Evolutionary conservation across 2,329 filamentous ascomycete genomes (phyloP).

Genomic region (Myriosclerotinia duriaeana): DNA sequence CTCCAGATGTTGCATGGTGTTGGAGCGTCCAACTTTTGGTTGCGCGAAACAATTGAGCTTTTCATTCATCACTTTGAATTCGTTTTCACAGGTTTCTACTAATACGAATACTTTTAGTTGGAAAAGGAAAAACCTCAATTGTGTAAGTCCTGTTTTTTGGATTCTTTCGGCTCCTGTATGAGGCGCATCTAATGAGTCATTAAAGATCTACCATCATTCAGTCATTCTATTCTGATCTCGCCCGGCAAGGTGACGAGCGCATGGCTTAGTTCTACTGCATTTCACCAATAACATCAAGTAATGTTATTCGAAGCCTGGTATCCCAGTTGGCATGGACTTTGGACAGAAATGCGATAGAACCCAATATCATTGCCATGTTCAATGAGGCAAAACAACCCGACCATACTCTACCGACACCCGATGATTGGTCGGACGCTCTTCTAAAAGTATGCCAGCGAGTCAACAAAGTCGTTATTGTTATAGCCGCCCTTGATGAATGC

Average conservation of each 20-base stretch:
- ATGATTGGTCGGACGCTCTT: not conserved
- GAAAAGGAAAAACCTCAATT: not conserved
- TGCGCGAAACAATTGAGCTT: slow-evolving; percentile 4
- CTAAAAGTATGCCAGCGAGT: slow-evolving; percentile 2
- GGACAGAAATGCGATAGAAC: not conserved
- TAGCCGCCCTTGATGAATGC: slow-evolving; percentile 11
- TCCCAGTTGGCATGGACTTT: slow-evolving; percentile 10
- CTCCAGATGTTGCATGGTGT: not conserved
- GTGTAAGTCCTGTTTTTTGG: not conserved
- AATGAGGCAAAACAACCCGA: not conserved
- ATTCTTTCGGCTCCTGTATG: not conserved
- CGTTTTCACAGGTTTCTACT: not conserved
- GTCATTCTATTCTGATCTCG: slow-evolving; percentile 10
- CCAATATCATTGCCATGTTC: not conserved
- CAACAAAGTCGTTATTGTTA: not conserved
- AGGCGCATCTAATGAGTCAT: not conserved
- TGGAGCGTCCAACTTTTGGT: not conserved
- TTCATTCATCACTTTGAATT: not conserved
- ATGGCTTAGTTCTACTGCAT: slow-evolving; percentile 12
- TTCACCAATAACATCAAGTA: slow-evolving; percentile 12
- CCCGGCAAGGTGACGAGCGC: not conserved
- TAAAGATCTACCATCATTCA: slow-evolving; percentile 1
- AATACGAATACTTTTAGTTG: not conserved
- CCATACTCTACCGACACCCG: not conserved
- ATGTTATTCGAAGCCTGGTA: slow-evolving; percentile 6